Base-by-base conservation (phyloP, 208 protist species). In the Leishmania gerbilli region DNA sequence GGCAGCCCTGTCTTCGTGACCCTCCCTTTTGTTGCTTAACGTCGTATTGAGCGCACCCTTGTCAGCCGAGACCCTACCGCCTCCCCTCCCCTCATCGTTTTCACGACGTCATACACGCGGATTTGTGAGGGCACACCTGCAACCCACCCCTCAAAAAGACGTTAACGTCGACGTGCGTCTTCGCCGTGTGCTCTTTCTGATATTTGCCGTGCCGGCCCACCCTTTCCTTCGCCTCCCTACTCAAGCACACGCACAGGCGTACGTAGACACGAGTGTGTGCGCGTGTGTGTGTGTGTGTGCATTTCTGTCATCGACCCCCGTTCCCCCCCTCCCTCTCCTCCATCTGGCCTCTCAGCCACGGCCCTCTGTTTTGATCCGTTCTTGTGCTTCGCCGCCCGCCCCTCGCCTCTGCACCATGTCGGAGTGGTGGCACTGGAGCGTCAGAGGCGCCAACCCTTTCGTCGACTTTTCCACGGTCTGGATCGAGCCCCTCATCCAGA, bases 381-480 rank as follows among this genome's bases (percentile, higher is more conserved):
- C 11, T 74, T 56, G 40, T 74, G 9, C 68, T 17, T 75, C 13
- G 15, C n/a, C 19, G 34, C 65, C 24, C 37, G 7, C 37, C 4
- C 65, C 65, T 24, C 37, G 17, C 19, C 37, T 67, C 1, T 7
- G 7, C 74, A 42, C 31, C 34, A 79, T 79, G 75, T 21, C 31
- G 37, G 55, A 47, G 34, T 79, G 65, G 58, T 79, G 55, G 49
- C 17, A 37, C 37, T 85, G 81, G 81, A 62, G 71, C 68, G 71
- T 31, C 40, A 47, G 67, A 7, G 64, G 40, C 65, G 75, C 65
- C 56, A 80, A 82, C 53, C 69, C 81, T 1, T 79, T 84, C 64
- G 68, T 89, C 9, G 80, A 80, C 80, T 83, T 90, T 79, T 77
- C 76, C 19, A 79, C 68, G 69, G 69, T 40, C 9, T 82, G 80